A percentile compares a stretch with the other conserved stretches of the same genome.
Conservation (phyloP, 495 filamentous ascomycete genomes). For the Daldinia concentrica region DNA sequence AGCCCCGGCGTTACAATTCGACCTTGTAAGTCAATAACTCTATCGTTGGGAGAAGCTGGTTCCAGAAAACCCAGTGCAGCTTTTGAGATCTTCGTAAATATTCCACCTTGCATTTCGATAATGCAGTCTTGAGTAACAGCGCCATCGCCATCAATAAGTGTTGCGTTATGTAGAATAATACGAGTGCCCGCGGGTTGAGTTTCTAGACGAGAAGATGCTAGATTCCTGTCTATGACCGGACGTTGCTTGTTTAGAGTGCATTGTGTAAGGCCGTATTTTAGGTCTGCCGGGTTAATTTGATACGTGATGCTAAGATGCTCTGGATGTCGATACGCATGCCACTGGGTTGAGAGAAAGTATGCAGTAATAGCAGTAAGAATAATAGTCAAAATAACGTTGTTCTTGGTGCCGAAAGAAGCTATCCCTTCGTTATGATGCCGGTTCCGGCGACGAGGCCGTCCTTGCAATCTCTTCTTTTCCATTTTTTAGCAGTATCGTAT, state of each 20-base stretch:
- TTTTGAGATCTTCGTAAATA: conserved; percentile 44
- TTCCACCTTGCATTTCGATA: conserved; percentile 42
- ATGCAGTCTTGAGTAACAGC: conserved; percentile 25
- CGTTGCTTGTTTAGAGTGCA: conserved; percentile 29
- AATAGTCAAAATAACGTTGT: conserved; percentile 18
- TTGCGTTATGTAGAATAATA: conserved; percentile 47
- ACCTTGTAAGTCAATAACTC: conserved; percentile 53
- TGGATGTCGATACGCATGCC: conserved; percentile 5
- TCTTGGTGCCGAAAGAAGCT: conserved; percentile 14
- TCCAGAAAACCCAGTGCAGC: conserved; percentile 8
- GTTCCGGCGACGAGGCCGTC: conserved; percentile 3
- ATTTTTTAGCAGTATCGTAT: conserved; percentile 4
- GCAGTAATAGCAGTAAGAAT: conserved; percentile 24
- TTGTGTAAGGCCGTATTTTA: conserved; percentile 28
- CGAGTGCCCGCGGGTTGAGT: conserved; percentile 6
- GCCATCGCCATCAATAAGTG: conserved; percentile 51
- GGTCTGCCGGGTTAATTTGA: conserved; percentile 11
- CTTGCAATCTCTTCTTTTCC: conserved; percentile 24
- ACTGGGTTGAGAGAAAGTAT: conserved; percentile 25
- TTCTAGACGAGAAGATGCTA: conserved; percentile 30
- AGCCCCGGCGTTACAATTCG: conserved; percentile 61
- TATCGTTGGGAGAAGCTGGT: conserved; percentile 5
- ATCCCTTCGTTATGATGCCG: not conserved
- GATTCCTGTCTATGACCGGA: conserved; percentile 23
- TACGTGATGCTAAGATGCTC: not conserved